Percentiles rank a stretch among this genome's conserved stretches.
Conservation (phyloP, 331 rosid genomes). For the Dryas integrifolia region DNA sequence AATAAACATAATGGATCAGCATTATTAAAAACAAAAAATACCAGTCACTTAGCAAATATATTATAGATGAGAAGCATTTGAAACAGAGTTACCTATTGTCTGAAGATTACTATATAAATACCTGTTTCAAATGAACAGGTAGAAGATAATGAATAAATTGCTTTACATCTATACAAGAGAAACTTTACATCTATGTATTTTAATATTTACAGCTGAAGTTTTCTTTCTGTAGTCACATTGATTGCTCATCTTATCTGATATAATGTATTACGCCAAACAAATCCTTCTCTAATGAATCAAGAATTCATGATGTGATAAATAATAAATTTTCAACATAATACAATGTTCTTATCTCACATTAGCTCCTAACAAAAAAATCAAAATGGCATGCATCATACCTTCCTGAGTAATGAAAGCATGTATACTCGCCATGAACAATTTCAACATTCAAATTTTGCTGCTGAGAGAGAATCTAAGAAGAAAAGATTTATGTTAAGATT, state of each 20-base stretch:
- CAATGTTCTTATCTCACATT: neutral
- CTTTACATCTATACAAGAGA: neutral
- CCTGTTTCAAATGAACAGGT: conserved; percentile 16
- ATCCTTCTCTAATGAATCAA: neutral
- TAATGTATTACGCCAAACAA: neutral
- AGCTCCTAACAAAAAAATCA: conserved; percentile 5
- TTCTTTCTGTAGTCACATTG: neutral
- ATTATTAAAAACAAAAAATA: conserved; percentile 18
- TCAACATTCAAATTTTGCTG: conserved; percentile 72
- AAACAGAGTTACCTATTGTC: conserved; percentile 1
- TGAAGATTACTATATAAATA: neutral
- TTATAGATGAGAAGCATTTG: conserved; percentile 3
- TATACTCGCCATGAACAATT: conserved; percentile 78
- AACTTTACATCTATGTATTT: neutral
- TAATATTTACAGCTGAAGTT: neutral
- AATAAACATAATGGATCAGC: conserved; percentile 12
- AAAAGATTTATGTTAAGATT: conserved; percentile 1
- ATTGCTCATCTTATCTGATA: neutral
- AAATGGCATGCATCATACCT: conserved; percentile 52
- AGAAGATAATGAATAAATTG: neutral
- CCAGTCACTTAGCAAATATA: neutral
- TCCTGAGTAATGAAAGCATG: conserved; percentile 78
- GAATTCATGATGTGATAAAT: neutral
- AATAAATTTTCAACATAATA: neutral
- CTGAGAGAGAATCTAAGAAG: conserved; percentile 61